Base-by-base conservation (phyloP, 148 eudicot species). In the Simmondsia chinensis region DNA sequence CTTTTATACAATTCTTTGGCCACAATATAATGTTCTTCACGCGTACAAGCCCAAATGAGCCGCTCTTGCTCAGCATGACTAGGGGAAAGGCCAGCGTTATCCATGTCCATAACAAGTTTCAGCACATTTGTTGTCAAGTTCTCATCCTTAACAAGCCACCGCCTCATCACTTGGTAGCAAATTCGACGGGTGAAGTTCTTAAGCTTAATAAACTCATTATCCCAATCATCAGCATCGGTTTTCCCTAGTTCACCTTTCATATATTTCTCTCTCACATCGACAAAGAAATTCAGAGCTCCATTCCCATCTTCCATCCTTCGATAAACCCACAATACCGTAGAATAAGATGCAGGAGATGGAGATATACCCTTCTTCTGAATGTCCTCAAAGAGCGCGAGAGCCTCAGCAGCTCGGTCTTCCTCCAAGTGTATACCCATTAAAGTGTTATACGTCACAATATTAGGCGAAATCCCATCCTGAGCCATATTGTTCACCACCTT, bases 31-130 rank as follows among this genome's bases (percentile, higher is more conserved):
- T 85, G 99, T 43, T 91, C 95, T 46, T 72, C 94, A 20, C 80
- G 71, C 0, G 95, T 79, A 54, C 94, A 91, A 1, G 95, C 99
- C 99, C 95, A 79, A 3, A 85, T 35, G 39, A 91, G 86, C 45
- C 82, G 84, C 39, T 91, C 95, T 49, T 69, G 51, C 53, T 85
- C 94, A 6, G 52, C 58, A 23, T 56, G 71, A 16, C 66, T 55
- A 0, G 68, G 77, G 29, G 66, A 59, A 49, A 91, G 68, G 18
- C 58, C 77, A 15, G 69, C 83, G 68, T 56, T 68, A 33, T 91
- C 95, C 81, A 85, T 72, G 24, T 86, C 85, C 6, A 66, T 58
- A 7, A 85, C 68, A 21, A 91, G 72, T 54, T 68, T 79, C 71
- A 85, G 37, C 17, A 91, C 76, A 5, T 66, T 47, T 25, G 75